Base-by-base conservation (phyloP, 768 basidiomycete genomes). In the Lyophyllum decastes region DNA sequence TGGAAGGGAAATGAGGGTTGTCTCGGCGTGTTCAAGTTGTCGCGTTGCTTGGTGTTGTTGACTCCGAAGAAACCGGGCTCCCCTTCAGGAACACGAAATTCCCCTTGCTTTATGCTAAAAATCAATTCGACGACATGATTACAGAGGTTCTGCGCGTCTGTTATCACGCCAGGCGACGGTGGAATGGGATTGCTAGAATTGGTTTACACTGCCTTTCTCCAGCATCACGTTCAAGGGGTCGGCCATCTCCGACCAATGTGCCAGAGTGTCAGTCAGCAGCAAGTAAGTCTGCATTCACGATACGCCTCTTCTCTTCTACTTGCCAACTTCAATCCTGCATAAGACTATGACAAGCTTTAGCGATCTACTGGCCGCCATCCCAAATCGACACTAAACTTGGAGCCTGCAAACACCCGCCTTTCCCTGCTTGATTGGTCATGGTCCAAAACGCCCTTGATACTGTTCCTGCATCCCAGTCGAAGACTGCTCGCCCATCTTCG, bases 221-320 rank as follows among this genome's bases (percentile, higher is more conserved):
- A 47, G 46, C 41, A 54, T 27, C 33, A 46, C 25, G 48, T 49
- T 26, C 35, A 38, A 38, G 27, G 12, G 33, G 34, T 60, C 62
- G 62, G 62, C 21, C 26, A 60, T 63, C 58, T 63, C 59, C 62
- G 61, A 47, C 12, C 35, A 50, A 41, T 26, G 35, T 43, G 34
- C 19, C 40, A 51, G 21, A 34, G 34, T 41, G 35, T 52, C 40
- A 52, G 24, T 38, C 24, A 26, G 25, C 33, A 27, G 30, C 21
- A 49, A 49, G 30, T 21, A 27, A 33, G 8, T 38, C 6, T 40
- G n/a, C 49, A 22, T 50, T 27, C 27, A 49, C 38, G 34, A 44
- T 30, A 33, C 38, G 25, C 25, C 51, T 38, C 26, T 33, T 22
- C 45, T 38, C 35, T 38, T 38, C 35, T 38, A 38, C 35, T 38